These are phyloP conservation scores for Esteya vermicola DNA, from an alignment of 2,329 filamentous ascomycete species.

Conservation along the genomic window DNA sequence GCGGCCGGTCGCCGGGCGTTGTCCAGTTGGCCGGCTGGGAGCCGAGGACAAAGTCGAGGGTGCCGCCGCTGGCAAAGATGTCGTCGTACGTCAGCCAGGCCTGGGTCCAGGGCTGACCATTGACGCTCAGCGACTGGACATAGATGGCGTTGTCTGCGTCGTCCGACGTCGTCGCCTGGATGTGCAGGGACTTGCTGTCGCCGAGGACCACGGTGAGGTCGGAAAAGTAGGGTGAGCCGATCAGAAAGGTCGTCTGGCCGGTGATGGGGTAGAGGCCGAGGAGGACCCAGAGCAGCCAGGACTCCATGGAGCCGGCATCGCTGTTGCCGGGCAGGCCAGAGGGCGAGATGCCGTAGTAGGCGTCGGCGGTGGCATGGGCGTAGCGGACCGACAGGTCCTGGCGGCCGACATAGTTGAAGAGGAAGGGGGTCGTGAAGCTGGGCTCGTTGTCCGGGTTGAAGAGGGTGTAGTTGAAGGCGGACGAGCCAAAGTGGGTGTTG, in stretches of 20 bases:
- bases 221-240: constrained; percentile 49
- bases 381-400: constrained; percentile 47
- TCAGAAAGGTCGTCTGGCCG: constrained; percentile 52
- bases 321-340: constrained; percentile 53
- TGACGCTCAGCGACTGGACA: constrained; percentile 52
- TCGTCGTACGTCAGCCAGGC: constrained; percentile 54
- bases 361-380: constrained; percentile 43
- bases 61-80: constrained; percentile 49
- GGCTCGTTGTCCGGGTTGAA: constrained; percentile 43
- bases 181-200: constrained; percentile 33
- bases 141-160: constrained; percentile 27
- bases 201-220: constrained; percentile 46
- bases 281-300: constrained; percentile 55
- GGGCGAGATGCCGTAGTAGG: constrained; percentile 40
- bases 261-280: constrained; percentile 55
- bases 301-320: constrained; percentile 61
- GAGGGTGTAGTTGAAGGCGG: constrained; percentile 32
- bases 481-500: constrained; percentile 23
- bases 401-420: constrained; percentile 52
- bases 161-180: constrained; percentile 35
- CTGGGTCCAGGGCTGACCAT: constrained; percentile 47
- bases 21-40: constrained; percentile 33
- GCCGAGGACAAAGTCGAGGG: constrained; percentile 51
- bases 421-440: constrained; percentile 50
- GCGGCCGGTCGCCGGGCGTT: constrained; percentile 42